These are phyloP conservation scores for Ceratobasidium sp. DNA, from an alignment of 1,284 basidiomycete species.

Conservation along the genomic window DNA sequence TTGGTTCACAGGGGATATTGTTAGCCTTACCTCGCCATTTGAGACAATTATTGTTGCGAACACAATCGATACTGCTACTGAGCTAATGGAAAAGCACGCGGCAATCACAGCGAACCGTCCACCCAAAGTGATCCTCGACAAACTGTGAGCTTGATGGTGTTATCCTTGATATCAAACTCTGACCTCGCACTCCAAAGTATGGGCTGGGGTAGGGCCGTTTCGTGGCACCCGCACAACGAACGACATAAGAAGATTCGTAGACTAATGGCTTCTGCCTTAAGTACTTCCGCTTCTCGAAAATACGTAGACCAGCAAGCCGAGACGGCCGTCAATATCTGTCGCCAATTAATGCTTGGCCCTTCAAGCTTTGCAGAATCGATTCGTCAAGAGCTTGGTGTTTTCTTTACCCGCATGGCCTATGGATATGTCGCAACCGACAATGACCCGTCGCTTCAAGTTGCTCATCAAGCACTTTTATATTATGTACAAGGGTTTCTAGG, in stretches of 20 bases:
- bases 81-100: slow-evolving; percentile 19
- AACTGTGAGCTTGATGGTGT: slow-evolving; percentile 3
- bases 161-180: neutral
- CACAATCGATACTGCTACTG: neutral
- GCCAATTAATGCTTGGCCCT: neutral
- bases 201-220: neutral
- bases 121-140: slow-evolving; percentile 7
- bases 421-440: slow-evolving; percentile 13
- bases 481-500: neutral
- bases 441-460: neutral
- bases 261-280: slow-evolving; percentile 19
- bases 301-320: slow-evolving; percentile 4
- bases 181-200: neutral
- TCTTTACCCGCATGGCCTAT: slow-evolving; percentile 31
- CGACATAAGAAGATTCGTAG: slow-evolving; percentile 20
- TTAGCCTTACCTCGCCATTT: slow-evolving; percentile 5
- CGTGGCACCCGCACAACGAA: slow-evolving; percentile 21
- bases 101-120: neutral
- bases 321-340: neutral
- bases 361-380: neutral
- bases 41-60: slow-evolving; percentile 19
- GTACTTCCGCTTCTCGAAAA: slow-evolving; percentile 8
- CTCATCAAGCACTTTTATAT: neutral
- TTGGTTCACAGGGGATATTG: slow-evolving; percentile 1
- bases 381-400: neutral